Percentiles rank a stretch among this genome's conserved stretches.
Conservation (phyloP, 2,329 filamentous ascomycete genomes). For the Rachicladosporium sp. region DNA sequence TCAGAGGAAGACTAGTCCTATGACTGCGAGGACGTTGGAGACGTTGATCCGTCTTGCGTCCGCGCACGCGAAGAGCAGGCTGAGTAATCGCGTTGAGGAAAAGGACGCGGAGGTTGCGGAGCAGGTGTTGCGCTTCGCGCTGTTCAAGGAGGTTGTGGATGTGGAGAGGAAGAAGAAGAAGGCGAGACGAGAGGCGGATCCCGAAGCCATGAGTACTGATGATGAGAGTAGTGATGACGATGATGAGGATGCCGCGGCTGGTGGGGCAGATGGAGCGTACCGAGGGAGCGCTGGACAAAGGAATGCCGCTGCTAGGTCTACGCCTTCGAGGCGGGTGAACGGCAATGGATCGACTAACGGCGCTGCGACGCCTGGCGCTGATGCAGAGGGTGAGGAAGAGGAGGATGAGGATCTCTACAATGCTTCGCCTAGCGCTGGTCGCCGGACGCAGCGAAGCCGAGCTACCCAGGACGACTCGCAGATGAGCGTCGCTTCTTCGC, state of each 20-base stretch:
- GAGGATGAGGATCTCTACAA: conserved; percentile 39
- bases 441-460: conserved; percentile 30
- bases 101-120: conserved; percentile 81
- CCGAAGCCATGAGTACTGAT: conserved; percentile 42
- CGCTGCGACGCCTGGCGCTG: conserved; percentile 32
- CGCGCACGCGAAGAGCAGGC: conserved; percentile 82
- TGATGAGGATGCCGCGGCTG: conserved; percentile 23
- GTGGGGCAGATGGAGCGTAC: too few relatives aligned
- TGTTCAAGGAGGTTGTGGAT: conserved; percentile 89
- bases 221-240: conserved; percentile 49
- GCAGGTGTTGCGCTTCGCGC: conserved; percentile 77
- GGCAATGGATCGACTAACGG: conserved; percentile 23
- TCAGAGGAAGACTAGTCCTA: conserved; percentile 81
- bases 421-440: conserved; percentile 34
- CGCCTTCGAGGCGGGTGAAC: conserved; percentile 13
- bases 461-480: conserved; percentile 29
- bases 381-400: conserved; percentile 9
- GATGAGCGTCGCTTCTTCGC: conserved; percentile 66
- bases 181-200: conserved; percentile 46
- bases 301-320: conserved; percentile 8
- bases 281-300: conserved; percentile 3
- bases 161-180: conserved; percentile 72
- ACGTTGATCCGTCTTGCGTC: conserved; percentile 97
- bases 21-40: conserved; percentile 93
- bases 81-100: conserved; percentile 81